phyloP scores from a whole-genome alignment of 306 rosid species.

The Quercus variabilis region DNA sequence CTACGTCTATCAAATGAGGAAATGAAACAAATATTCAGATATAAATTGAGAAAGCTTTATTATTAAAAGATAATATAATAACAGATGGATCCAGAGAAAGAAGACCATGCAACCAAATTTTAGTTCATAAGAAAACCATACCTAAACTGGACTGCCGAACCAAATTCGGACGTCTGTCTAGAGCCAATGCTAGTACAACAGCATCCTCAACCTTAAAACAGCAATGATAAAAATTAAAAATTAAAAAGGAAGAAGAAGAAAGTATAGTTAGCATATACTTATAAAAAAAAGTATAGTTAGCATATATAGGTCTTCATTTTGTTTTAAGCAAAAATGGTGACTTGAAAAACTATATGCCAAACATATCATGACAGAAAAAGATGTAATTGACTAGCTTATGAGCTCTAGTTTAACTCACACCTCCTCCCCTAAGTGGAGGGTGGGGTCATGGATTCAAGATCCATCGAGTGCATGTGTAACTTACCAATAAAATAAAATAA shows the following conservation, averaged over 20 bases:
- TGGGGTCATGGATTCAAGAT: background rate
- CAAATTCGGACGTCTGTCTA: conserved; percentile 60
- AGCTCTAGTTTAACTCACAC: too few relatives aligned
- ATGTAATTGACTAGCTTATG: too few relatives aligned
- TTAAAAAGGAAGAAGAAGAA: too few relatives aligned
- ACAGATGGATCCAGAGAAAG: conserved; percentile 12
- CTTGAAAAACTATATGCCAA: background rate
- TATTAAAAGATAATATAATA: background rate
- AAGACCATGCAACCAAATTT: background rate
- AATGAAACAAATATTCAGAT: background rate
- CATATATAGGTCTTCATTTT: background rate
- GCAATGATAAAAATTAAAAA: background rate
- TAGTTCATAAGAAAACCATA: conserved; percentile 19
- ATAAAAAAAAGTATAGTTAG: background rate
- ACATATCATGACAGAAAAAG: too few relatives aligned
- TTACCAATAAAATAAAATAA: too few relatives aligned
- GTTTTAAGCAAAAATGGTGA: background rate
- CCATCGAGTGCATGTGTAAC: background rate
- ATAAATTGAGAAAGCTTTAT: background rate
- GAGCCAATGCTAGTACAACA: conserved; percentile 76
- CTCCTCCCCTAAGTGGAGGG: too few relatives aligned
- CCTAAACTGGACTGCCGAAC: conserved; percentile 60
- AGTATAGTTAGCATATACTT: background rate
- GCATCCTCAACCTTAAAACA: conserved; percentile 88
- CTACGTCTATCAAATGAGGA: conserved; percentile 1